Base-by-base conservation (phyloP, 2,329 filamentous ascomycete species). In the Phialocephala subalpina region DNA sequence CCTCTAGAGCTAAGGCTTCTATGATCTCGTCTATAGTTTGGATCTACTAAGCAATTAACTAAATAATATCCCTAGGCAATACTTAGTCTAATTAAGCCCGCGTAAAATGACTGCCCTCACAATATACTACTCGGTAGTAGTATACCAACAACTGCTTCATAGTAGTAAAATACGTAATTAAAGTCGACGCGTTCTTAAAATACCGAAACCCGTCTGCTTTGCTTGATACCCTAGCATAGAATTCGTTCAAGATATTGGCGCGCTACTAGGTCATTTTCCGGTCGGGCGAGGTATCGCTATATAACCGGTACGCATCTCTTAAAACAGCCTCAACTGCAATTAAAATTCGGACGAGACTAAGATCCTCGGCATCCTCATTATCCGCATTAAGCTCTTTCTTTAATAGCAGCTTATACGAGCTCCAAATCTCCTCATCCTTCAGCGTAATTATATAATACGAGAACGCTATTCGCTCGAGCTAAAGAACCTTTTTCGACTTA, bases 391-490 rank as follows among this genome's bases (percentile, higher is more conserved):
- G 45, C 49, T 67, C 66, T 60, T 61, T 67, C 66, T 68, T 68
- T 20, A 16, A 33, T 38, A 29, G 63, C 36, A 66, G 63, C 58
- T 66, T 63, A 35, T 70, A 69, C 42, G 35, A 67, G 58, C 49
- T 35, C 64, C 18, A 60, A 38, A 67, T 67, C 64, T 69, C 63
- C 45, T 67, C 52, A 25, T 70, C 65, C 60, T 68, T 64, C 27
- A 70, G 49, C 38, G 1, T 53, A n/a, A n/a, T 27, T 33, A 64
- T 5, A n/a, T 66, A 20, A 58, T 14, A 62, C 40, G 18, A 55
- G 42, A 67, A 70, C 16, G 20, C 57, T 14, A 35, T 62, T 9
- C 16, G 18, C 27, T 67, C 27, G 12, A 69, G 61, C 67, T 42
- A 70, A 2, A 27, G 59, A 3, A 66, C 68, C 53, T 59, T 61